Conservation (phyloP, 1,284 basidiomycete genomes). For the Marasmius fiardii region DNA sequence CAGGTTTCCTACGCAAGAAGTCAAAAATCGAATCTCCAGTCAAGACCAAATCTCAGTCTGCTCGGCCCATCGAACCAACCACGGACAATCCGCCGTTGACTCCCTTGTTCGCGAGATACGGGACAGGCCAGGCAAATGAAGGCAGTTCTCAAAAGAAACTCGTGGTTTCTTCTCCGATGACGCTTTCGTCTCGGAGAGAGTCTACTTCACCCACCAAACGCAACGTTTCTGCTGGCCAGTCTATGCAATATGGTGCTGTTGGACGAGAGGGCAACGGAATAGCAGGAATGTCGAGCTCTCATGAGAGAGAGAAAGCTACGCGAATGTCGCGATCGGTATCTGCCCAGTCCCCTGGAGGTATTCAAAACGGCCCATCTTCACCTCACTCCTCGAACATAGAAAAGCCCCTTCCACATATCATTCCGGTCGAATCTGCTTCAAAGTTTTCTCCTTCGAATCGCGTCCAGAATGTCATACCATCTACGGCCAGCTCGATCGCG, state of each 20-base stretch:
- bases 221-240: not conserved
- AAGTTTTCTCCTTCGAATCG: not conserved
- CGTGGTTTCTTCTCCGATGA: slow-evolving; percentile 9
- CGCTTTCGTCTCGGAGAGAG: slow-evolving; percentile 21
- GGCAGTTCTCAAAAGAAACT: slow-evolving; percentile 10
- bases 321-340: not conserved
- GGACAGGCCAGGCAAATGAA: slow-evolving; percentile 18
- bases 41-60: slow-evolving; percentile 15
- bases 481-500: not conserved
- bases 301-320: not conserved
- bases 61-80: slow-evolving; percentile 13
- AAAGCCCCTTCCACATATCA: not conserved
- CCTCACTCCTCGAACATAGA: not conserved
- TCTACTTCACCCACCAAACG: slow-evolving; percentile 15
- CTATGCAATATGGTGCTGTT: not conserved
- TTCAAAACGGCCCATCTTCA: not conserved
- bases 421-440: not conserved
- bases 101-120: slow-evolving; percentile 38
- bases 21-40: slow-evolving; percentile 23
- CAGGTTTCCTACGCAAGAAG: slow-evolving; percentile 51
- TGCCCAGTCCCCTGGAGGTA: not conserved
- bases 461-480: not conserved
- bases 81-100: slow-evolving; percentile 22
- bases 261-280: not conserved
- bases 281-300: not conserved